Evolutionary conservation across 2,329 filamentous ascomycete genomes (phyloP), one percentile per base, ranked within the genome.

Genomic region (Lachnellula cervina): DNA sequence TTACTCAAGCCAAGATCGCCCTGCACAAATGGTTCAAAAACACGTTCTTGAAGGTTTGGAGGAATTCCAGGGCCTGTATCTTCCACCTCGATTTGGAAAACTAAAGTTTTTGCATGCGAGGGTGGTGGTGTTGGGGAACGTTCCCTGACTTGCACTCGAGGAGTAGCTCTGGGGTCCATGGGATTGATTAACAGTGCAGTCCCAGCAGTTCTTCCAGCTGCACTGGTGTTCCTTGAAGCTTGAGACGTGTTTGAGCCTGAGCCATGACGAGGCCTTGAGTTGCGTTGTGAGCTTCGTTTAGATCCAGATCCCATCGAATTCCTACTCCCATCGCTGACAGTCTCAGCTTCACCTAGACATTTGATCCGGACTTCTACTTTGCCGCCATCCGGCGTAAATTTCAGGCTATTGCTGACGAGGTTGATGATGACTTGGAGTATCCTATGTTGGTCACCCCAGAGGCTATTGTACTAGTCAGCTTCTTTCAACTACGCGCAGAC

Each of bases 401-500:
- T 97, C 44, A 96, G 75, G 69, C 88, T 90, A 73, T 97, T 97
- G 71, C 88, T 92, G 47, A 96, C 90, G 34, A 97, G 77, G 67
- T 96, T 96, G 75, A 95, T 96, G 47, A 96, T 82, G n/a, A 96
- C 88, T 69, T 96, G 92, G 25, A 96, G 74, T 40, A 96, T 94
- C 45, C 92, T 80, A 67, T 96, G 90, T 62, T 94, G 88, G 65
- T 97, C 92, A n/a, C 92, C 92, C 84, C 89, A 94, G 1, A 97
- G 76, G 50, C 88, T 57, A 25, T 45, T 55, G 13, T 5, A 48
- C 17, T 16, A 19, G 32, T 54, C 34, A 54, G 55, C 44, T 47
- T 47, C 23, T 47, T 17, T 23, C 13, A 13, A 34, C 4, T 7
- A 37, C n/a, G 19, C 13, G 21, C 19, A 16, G 14, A 53, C 14